A percentile compares a stretch with the other conserved stretches of the same genome.
These are phyloP conservation scores for Cryptosporidium sp. DNA, from an alignment of 169 alveolate genomes.

Conservation along the genomic window DNA sequence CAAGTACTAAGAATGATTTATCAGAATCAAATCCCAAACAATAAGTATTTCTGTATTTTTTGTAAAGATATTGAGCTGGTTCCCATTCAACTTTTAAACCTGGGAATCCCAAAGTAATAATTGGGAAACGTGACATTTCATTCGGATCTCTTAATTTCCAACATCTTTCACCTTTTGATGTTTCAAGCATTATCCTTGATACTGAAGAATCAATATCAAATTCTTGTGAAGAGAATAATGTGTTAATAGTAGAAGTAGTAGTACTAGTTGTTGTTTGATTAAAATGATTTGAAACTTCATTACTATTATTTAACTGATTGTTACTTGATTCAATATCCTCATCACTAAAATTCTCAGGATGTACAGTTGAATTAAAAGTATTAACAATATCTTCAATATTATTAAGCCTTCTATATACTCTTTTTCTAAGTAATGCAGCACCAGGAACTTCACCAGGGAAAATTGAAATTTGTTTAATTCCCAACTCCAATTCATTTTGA, in stretches of 20 bases:
- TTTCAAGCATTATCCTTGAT: slow-evolving; percentile 67
- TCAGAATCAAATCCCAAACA: slow-evolving; percentile 74
- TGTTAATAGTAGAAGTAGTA: neutral
- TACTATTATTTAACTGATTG: neutral
- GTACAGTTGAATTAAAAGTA: slow-evolving; percentile 46
- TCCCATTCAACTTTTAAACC: slow-evolving; percentile 50
- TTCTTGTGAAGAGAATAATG: neutral
- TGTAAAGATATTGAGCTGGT: slow-evolving; percentile 55
- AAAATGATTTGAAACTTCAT: too few relatives aligned
- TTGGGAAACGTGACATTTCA: slow-evolving; percentile 72
- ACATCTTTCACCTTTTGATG: slow-evolving; percentile 63
- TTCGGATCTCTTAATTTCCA: slow-evolving; percentile 49
- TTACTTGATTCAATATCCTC: too few relatives aligned
- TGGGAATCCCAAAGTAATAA: slow-evolving; percentile 51
- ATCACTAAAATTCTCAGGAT: slow-evolving; percentile 7
- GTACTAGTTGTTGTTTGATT: neutral
- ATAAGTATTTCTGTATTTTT: slow-evolving; percentile 68
- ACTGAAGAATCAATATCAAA: slow-evolving; percentile 49
- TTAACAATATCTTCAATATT: slow-evolving; percentile 1
- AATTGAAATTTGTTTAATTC: slow-evolving; percentile 33
- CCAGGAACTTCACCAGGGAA: slow-evolving; percentile 76
- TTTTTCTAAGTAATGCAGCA: slow-evolving; percentile 61
- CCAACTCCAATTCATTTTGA: neutral
- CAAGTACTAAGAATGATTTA: slow-evolving; percentile 46
- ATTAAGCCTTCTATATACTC: slow-evolving; percentile 37